Percentiles rank a stretch among this genome's conserved stretches.
phyloP scores from a whole-genome alignment of 2,329 filamentous ascomycete species.

The Huntiella bhutanensis region DNA sequence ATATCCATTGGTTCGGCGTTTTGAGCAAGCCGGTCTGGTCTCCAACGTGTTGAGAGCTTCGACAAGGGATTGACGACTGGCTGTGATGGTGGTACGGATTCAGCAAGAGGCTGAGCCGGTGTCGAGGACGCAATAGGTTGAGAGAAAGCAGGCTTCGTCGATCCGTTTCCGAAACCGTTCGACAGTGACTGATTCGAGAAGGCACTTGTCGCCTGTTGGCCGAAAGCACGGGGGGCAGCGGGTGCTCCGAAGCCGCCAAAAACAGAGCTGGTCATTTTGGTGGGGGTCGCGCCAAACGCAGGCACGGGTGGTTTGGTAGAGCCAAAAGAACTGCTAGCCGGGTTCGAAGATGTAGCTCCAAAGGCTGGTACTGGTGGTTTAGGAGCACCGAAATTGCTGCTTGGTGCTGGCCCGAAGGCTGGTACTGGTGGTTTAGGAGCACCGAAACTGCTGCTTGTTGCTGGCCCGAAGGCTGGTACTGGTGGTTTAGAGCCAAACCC shows the following conservation, averaged over 20 bases:
- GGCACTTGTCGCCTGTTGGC: neutral
- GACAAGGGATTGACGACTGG: neutral
- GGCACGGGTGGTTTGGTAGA: too few relatives aligned
- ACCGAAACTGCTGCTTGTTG: too few relatives aligned
- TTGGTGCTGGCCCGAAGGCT: too few relatives aligned
- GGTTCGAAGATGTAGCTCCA: too few relatives aligned
- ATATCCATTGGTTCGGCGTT: slow-evolving; percentile 13
- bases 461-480: too few relatives aligned
- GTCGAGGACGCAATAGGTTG: neutral
- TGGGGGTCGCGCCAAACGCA: too few relatives aligned
- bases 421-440: too few relatives aligned
- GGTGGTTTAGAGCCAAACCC: slow-evolving; percentile 1
- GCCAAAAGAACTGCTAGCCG: too few relatives aligned
- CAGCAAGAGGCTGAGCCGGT: neutral
- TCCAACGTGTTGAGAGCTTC: neutral
- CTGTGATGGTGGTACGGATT: neutral
- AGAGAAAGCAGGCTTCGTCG: neutral
- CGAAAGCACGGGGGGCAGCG: neutral
- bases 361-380: too few relatives aligned
- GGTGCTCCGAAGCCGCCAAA: neutral
- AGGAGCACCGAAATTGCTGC: too few relatives aligned
- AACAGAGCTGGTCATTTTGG: too few relatives aligned
- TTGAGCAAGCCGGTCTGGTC: neutral
- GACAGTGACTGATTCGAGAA: neutral
- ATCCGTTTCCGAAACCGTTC: neutral